Evolutionary conservation across 1,139 yeast species (phyloP).

Genomic region (Magnusiomyces paraingens): DNA sequence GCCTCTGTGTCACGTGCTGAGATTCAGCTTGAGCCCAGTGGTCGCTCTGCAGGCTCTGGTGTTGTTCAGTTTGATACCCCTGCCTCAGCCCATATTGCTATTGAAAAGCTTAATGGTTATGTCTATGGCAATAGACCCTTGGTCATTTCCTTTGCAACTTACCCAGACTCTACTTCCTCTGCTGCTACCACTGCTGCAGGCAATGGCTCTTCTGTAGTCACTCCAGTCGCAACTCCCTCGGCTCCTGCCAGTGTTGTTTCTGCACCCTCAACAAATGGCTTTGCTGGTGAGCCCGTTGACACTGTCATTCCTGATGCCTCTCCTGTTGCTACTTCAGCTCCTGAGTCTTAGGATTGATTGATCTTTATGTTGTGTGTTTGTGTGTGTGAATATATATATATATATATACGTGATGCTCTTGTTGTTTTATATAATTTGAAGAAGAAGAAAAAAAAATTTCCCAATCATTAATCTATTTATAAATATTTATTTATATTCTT

Average conservation of each 20-base stretch:
- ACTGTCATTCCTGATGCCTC: neutral
- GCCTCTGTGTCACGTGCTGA: conserved; percentile 77
- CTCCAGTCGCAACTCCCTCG: conserved; percentile 4
- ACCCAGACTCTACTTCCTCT: conserved; percentile 11
- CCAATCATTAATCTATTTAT: neutral
- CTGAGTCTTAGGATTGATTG: conserved; percentile 1
- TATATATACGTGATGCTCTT: conserved; percentile 7
- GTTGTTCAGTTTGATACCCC: conserved; percentile 70
- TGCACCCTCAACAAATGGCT: conserved; percentile 7
- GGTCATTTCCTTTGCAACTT: conserved; percentile 50
- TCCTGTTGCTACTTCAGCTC: conserved; percentile 1
- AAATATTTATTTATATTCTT: neutral
- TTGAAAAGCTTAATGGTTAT: conserved; percentile 67
- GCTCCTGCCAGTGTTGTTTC: conserved; percentile 12
- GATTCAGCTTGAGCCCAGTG: conserved; percentile 56
- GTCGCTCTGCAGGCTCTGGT: conserved; percentile 76
- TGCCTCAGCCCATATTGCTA: conserved; percentile 68
- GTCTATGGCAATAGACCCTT: conserved; percentile 79
- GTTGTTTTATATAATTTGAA: conserved; percentile 20
- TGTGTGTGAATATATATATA: neutral
- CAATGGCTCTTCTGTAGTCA: neutral
- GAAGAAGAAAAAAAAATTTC: conserved; percentile 6
- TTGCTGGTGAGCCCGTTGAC: conserved; percentile 6
- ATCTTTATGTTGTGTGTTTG: neutral
- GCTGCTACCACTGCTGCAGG: conserved; percentile 5